Evolutionary conservation across 441 rosid genomes (phyloP).

Genomic region (Euphorbia celastroides): DNA sequence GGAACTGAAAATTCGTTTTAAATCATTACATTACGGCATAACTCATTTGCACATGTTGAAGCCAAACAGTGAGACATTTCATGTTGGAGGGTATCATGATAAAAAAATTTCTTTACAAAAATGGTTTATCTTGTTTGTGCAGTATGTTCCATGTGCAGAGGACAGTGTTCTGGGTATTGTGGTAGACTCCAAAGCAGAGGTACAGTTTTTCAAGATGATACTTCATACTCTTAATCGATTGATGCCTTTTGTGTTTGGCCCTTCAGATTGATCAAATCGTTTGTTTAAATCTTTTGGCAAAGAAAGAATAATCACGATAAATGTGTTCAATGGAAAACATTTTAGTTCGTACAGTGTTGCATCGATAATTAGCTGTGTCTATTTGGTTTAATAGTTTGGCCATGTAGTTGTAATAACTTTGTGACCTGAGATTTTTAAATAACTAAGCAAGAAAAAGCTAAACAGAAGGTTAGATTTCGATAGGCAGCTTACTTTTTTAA

Average conservation of each 20-base stretch:
- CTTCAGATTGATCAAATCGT: not conserved
- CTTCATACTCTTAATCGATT: not conserved
- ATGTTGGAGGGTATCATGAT: not conserved
- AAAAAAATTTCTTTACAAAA: too few species aligned
- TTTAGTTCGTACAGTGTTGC: not conserved
- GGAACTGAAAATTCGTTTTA: not conserved
- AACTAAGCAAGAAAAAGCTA: not conserved
- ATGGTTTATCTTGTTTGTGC: constrained; percentile 24
- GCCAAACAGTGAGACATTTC: not conserved
- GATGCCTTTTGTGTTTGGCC: not conserved
- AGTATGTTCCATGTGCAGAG: constrained; percentile 68
- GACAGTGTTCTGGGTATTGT: constrained; percentile 81
- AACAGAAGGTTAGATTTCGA: not conserved
- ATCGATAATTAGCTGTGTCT: not conserved
- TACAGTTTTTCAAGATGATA: constrained; percentile 37
- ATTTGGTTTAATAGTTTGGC: not conserved
- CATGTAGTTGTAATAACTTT: not conserved
- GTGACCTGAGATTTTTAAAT: not conserved
- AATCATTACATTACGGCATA: not conserved
- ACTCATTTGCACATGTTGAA: not conserved
- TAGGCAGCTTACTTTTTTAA: not conserved
- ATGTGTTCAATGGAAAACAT: not conserved
- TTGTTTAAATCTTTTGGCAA: not conserved
- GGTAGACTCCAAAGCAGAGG: constrained; percentile 72
- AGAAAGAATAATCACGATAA: not conserved